Evolutionary conservation across 1,139 yeast species (phyloP), one percentile per base, ranked within the genome.

Genomic region (Pichia norvegensis): DNA sequence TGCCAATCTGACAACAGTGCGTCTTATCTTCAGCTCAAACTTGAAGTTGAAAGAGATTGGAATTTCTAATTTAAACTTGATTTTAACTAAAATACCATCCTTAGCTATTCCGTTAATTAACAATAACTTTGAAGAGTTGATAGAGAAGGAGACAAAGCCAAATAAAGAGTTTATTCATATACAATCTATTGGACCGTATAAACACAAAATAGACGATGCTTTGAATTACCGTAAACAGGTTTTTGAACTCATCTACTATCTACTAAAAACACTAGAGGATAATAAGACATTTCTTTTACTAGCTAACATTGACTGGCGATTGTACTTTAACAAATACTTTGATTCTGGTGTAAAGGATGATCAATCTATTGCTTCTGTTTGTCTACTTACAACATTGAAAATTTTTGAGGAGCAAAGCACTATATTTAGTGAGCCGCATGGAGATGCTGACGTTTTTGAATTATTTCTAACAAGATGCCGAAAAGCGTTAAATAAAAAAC

Each of bases 161-260:
- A 77, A 76, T 52, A 71, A 70, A 25, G 73, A 73, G 44, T 80
- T 79, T 55, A 76, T 84, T 43, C 80, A 81, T 47, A 67, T 73
- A 13, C 81, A 86, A 36, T 85, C 82, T 41, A 85, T 87, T 80
- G 96, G 96, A 0, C 95, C 95, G 0, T 85, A 84, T 68, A 85
- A 85, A 57, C 90, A 85, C 59, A 79, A 80, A 50, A 76, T 85
- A 40, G 96, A 86, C 58, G 84, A 82, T 55, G 95, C 92, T 0
- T 67, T 85, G 41, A 88, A 80, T 51, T 75, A 81, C 48, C 71
- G 96, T 46, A 85, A 84, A 59, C 73, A 84, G 42, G 73, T 85
- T 10, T 85, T 81, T 60, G 95, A 86, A 58, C 67, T 82, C 29
- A 67, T 85, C 41, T 81, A 81, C 59, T 73, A 85, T 6, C 63